Evolutionary conservation across 768 basidiomycete species (phyloP), one percentile per base, ranked within the genome.

Genomic region (Boletus huronensis): DNA sequence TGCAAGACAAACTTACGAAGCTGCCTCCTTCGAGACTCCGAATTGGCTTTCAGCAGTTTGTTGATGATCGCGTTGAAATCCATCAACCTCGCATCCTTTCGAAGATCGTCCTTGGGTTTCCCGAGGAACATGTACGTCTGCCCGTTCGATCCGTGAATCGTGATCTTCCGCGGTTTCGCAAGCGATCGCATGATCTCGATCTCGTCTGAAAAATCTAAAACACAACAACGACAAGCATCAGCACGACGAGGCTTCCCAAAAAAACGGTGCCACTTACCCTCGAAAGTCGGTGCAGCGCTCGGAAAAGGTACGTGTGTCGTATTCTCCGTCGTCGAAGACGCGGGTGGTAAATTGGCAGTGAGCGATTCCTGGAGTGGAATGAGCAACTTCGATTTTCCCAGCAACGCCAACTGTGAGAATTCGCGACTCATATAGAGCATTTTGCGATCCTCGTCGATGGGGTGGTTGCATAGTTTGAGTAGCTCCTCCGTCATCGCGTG

Each of bases 1-100:
- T 3, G 13, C 5, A 6, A 32, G 3, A 26, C 2, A 28, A 14
- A 79, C 91, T 59, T 68, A 96, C 96, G 86, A 39, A 99, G 82
- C 54, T 93, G 90, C 29, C 97, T 79, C 55, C 90, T 78, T 60
- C 97, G 83, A 26, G 96, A 93, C 55, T 98, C 95, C 0, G 94
- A 93, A 63, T 95, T 93, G 6, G 90, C 84, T 67, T 95, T 96
- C 50, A 99, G 77, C 7, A 98, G 73, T 68, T 96, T 98, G 73
- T 98, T 98, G 73, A 99, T 94, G 71, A 99, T 94, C 3, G 90
- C 83, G 64, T 98, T 95, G 73, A 98, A 92, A 66, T 98, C 97
- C 96, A 98, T 98, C 50, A 99, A 71, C 6, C 97, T 82, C 0
- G 94, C 95, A 64, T 99, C 97, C 75, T 99, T 99, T 36, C 97